These are phyloP conservation scores for Quambalaria eucalypti DNA, from an alignment of 1,284 basidiomycete genomes.

Conservation along the genomic window DNA sequence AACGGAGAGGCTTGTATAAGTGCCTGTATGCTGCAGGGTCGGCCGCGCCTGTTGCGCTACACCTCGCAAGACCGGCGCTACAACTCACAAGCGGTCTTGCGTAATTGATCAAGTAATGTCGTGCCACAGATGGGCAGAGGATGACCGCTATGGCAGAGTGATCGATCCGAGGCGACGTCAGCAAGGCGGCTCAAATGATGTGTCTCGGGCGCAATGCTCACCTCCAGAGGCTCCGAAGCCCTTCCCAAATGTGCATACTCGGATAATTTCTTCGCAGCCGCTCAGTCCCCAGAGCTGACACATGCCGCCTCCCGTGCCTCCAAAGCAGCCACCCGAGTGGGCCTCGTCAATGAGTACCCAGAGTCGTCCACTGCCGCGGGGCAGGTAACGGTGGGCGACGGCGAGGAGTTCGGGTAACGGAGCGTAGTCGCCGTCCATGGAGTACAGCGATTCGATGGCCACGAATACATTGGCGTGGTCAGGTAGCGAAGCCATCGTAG, in stretches of 20 bases:
- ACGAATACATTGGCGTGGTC: slow-evolving; percentile 48
- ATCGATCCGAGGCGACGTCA: neutral
- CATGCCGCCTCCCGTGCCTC: slow-evolving; percentile 31
- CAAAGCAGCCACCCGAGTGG: slow-evolving; percentile 69
- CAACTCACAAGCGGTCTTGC: slow-evolving; percentile 69
- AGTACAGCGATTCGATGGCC: slow-evolving; percentile 81
- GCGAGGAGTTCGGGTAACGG: slow-evolving; percentile 63
- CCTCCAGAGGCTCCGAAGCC: slow-evolving; percentile 32
- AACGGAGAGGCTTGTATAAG: neutral
- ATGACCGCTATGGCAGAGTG: slow-evolving; percentile 57
- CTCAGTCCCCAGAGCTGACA: slow-evolving; percentile 18
- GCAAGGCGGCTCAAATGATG: neutral
- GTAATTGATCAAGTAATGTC: slow-evolving; percentile 83
- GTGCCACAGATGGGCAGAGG: slow-evolving; percentile 62
- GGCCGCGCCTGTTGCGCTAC: neutral
- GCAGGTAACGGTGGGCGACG: slow-evolving; percentile 50
- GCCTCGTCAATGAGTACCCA: slow-evolving; percentile 63
- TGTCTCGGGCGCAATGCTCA: neutral
- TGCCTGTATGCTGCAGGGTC: neutral
- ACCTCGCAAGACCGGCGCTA: slow-evolving; percentile 44
- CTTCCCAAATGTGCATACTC: slow-evolving; percentile 43
- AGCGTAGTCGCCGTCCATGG: slow-evolving; percentile 88
- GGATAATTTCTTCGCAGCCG: slow-evolving; percentile 3
- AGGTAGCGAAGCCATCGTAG: neutral
- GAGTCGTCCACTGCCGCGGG: slow-evolving; percentile 4